Percentiles rank a stretch among this genome's conserved stretches.
phyloP scores from a whole-genome alignment of 305 asterid genomes.

The Fraxinus angustifolia region DNA sequence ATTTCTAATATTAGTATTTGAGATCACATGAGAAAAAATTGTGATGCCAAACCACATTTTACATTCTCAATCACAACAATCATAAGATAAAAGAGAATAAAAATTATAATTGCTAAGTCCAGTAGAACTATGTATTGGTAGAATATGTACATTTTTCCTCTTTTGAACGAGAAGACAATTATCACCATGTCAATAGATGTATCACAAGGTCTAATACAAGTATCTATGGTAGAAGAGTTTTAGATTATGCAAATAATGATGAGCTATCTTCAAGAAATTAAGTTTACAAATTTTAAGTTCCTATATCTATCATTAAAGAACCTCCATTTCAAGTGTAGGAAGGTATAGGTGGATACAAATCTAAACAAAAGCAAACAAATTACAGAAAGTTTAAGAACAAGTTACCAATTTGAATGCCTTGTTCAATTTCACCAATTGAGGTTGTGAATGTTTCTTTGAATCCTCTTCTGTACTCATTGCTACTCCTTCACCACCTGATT shows the following conservation, averaged over 20 bases:
- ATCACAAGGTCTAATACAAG: not conserved
- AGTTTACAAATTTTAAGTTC: not conserved
- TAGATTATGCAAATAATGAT: not conserved
- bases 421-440: constrained; percentile 52
- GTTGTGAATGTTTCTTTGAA: constrained; percentile 37
- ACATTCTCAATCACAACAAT: not conserved
- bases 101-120: not conserved
- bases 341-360: not conserved
- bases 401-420: constrained; percentile 61
- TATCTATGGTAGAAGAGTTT: not conserved
- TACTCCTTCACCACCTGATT: constrained; percentile 26
- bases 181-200: not conserved
- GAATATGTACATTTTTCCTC: not conserved
- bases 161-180: not conserved
- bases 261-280: not conserved
- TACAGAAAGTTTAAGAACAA: not conserved
- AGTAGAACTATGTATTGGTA: not conserved
- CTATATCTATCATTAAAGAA: not conserved
- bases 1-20: not conserved
- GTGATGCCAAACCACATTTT: not conserved
- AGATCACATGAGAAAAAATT: not conserved
- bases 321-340: not conserved
- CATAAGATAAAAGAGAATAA: not conserved
- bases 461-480: constrained; percentile 29
- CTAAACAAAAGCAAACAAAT: not conserved